phyloP scores from a whole-genome alignment of 345 rosid species.

The Camelina hispida region DNA sequence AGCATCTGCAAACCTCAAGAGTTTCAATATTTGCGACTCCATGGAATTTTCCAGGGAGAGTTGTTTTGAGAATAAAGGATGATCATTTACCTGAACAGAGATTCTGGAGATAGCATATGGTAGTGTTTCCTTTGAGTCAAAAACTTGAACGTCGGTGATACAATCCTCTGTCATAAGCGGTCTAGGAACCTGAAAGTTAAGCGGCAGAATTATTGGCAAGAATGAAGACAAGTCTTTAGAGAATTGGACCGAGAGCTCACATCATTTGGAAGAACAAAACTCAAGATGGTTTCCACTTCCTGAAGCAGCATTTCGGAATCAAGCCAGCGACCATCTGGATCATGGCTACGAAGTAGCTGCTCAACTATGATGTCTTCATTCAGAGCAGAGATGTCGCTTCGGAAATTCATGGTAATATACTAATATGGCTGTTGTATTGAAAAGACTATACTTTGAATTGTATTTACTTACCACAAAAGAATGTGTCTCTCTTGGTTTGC shows the following conservation, averaged over 20 bases:
- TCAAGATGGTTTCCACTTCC: conserved; percentile 62
- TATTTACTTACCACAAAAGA: background rate
- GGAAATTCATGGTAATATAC: conserved; percentile 38
- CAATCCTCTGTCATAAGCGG: conserved; percentile 26
- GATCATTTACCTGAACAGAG: conserved; percentile 52
- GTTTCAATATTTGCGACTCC: conserved; percentile 1
- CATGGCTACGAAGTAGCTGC: conserved; percentile 68
- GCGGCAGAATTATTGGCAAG: conserved; percentile 16
- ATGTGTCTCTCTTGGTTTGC: conserved; percentile 11
- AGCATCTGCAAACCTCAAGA: conserved; percentile 57
- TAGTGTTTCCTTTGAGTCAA: conserved; percentile 53
- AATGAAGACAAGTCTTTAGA: conserved; percentile 2
- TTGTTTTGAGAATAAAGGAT: conserved; percentile 10
- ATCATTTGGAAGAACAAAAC: conserved; percentile 47
- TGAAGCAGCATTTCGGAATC: conserved; percentile 65
- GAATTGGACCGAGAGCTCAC: conserved; percentile 33
- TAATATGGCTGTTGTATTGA: conserved; percentile 10
- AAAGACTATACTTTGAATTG: conserved; percentile 7
- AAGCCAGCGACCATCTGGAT: conserved; percentile 71
- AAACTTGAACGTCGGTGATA: conserved; percentile 48
- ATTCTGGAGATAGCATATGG: conserved; percentile 52
- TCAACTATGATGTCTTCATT: conserved; percentile 58
- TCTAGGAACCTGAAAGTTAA: conserved; percentile 49
- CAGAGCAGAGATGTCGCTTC: conserved; percentile 33
- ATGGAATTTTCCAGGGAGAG: background rate